Evolutionary conservation across 2,329 filamentous ascomycete genomes (phyloP).

Genomic region (Cercospora sojina): DNA sequence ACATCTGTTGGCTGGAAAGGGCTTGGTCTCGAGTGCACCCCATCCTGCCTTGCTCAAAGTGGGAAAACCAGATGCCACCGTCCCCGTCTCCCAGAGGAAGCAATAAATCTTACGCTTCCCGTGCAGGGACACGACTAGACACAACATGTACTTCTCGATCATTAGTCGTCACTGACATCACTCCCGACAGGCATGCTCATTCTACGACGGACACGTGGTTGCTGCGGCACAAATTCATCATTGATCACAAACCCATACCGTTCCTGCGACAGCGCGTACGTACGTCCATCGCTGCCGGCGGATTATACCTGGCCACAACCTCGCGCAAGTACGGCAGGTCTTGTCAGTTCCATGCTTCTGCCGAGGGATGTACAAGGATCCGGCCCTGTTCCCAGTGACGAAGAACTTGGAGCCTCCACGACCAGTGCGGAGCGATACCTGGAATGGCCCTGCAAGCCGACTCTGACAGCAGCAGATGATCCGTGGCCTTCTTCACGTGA

Average conservation of each 20-base stretch:
- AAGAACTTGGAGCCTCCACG: neutral
- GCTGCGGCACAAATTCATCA: neutral
- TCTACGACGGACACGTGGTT: neutral
- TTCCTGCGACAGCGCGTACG: neutral
- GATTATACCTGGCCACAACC: neutral
- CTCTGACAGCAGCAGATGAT: neutral
- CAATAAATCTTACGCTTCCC: neutral
- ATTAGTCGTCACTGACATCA: neutral
- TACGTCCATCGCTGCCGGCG: neutral
- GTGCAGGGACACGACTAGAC: neutral
- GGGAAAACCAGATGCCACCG: neutral
- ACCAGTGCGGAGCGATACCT: neutral
- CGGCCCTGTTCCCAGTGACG: neutral
- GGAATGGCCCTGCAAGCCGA: neutral
- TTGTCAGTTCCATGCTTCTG: neutral
- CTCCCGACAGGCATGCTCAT: neutral
- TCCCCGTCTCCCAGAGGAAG: neutral
- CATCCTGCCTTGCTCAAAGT: slow-evolving; percentile 3
- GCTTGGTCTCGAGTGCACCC: neutral
- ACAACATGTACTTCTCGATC: neutral
- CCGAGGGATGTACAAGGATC: slow-evolving; percentile 2
- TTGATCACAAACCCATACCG: neutral
- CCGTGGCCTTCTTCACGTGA: neutral
- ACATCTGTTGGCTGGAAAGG: neutral
- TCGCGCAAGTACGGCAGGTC: neutral